A percentile compares a stretch with the other conserved stretches of the same genome.
Conservation (phyloP, 768 basidiomycete species). For the Leccinum variicolor region DNA sequence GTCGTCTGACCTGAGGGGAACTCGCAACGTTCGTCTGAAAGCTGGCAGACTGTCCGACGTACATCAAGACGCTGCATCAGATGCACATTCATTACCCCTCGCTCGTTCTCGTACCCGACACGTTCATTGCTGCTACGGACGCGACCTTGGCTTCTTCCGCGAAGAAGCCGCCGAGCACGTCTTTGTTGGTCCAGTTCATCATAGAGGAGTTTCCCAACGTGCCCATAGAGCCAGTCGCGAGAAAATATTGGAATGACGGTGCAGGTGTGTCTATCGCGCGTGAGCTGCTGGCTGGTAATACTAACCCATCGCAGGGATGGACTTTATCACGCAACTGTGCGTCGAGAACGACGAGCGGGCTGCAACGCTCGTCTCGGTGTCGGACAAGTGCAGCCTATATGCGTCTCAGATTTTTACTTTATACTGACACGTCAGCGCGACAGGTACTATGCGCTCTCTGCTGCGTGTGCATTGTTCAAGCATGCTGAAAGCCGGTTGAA, state of each 20-base stretch:
- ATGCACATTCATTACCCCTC: slow-evolving; percentile 74
- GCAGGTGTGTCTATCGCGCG: slow-evolving; percentile 45
- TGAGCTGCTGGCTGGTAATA: neutral
- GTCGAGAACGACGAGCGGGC: slow-evolving; percentile 81
- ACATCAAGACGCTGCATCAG: slow-evolving; percentile 84
- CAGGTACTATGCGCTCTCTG: slow-evolving; percentile 89
- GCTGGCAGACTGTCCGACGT: slow-evolving; percentile 86
- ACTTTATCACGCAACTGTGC: slow-evolving; percentile 74
- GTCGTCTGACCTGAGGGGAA: neutral
- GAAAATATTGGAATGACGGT: slow-evolving; percentile 85
- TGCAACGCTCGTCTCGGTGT: slow-evolving; percentile 71
- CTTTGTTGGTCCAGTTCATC: slow-evolving; percentile 69
- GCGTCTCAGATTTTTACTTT: neutral
- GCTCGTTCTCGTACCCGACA: slow-evolving; percentile 79
- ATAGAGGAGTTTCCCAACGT: slow-evolving; percentile 69
- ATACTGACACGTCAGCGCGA: slow-evolving; percentile 4
- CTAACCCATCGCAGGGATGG: slow-evolving; percentile 50
- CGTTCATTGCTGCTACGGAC: slow-evolving; percentile 63
- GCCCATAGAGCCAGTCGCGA: slow-evolving; percentile 63
- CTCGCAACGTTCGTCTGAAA: slow-evolving; percentile 26
- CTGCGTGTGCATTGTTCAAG: slow-evolving; percentile 84
- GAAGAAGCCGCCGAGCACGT: slow-evolving; percentile 46
- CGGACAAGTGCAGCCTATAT: slow-evolving; percentile 68
- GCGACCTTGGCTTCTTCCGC: slow-evolving; percentile 40
- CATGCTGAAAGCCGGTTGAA: slow-evolving; percentile 70